A percentile compares a stretch with the other conserved stretches of the same genome.
Evolutionary conservation across 192 early-diverging fungal genomes (phyloP).

Genomic region (Paraglomus occultum): DNA sequence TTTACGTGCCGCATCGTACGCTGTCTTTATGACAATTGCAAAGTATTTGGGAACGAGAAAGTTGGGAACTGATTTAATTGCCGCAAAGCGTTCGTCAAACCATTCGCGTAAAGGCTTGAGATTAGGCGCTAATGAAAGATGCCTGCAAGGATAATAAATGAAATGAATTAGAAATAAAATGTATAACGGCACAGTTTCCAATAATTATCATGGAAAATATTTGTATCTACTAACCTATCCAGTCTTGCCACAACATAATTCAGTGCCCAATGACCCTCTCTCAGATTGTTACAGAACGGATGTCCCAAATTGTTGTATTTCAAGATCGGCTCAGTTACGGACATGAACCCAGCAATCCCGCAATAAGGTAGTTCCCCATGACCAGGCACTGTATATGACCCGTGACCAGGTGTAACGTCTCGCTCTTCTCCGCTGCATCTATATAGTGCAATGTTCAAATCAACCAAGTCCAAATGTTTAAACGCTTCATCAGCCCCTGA

Average conservation of each 20-base stretch:
- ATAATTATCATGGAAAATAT: neutral
- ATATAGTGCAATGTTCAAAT: slow-evolving; percentile 87
- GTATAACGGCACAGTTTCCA: neutral
- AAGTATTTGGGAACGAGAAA: slow-evolving; percentile 95
- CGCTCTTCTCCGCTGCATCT: slow-evolving; percentile 85
- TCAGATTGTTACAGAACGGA: slow-evolving; percentile 85
- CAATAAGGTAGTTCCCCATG: slow-evolving; percentile 81
- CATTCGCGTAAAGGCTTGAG: slow-evolving; percentile 60
- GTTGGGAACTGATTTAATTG: slow-evolving; percentile 73
- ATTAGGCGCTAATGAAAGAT: slow-evolving; percentile 33
- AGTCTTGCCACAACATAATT: slow-evolving; percentile 85
- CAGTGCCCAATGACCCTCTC: slow-evolving; percentile 87
- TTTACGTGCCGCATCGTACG: slow-evolving; percentile 67
- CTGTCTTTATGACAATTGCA: slow-evolving; percentile 73
- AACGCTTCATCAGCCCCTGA: slow-evolving; percentile 67
- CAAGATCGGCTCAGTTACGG: slow-evolving; percentile 76
- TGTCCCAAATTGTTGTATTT: slow-evolving; percentile 90
- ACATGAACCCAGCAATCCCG: slow-evolving; percentile 91
- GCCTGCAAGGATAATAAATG: slow-evolving; percentile 27
- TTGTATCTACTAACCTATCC: slow-evolving; percentile 47
- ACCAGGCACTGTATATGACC: slow-evolving; percentile 87
- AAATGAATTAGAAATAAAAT: neutral
- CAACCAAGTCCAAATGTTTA: slow-evolving; percentile 53
- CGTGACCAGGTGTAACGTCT: slow-evolving; percentile 73
- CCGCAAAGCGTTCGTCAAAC: slow-evolving; percentile 68